Percentiles rank a stretch among this genome's conserved stretches.
Conservation (phyloP, 1,284 basidiomycete species). For the Rhodotorula sp. region DNA sequence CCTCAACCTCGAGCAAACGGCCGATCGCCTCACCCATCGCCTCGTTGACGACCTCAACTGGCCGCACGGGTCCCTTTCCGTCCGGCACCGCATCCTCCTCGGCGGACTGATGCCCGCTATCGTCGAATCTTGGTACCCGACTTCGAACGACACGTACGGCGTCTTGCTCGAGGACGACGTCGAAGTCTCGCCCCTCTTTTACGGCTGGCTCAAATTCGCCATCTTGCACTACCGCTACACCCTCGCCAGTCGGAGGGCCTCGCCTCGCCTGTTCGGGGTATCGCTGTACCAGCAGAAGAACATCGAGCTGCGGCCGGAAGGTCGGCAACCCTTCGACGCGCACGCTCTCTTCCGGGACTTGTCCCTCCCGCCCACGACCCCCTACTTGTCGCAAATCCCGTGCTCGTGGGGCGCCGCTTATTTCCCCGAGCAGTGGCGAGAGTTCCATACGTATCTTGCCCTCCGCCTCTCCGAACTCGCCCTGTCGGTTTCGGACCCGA, state of each 20-base stretch:
- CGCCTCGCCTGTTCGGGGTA: slow-evolving; percentile 64
- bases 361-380: slow-evolving; percentile 56
- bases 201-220: slow-evolving; percentile 74
- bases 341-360: slow-evolving; percentile 57
- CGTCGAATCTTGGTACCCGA: slow-evolving; percentile 80
- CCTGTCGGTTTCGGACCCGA: slow-evolving; percentile 53
- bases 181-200: slow-evolving; percentile 75
- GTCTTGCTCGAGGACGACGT: slow-evolving; percentile 77
- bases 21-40: slow-evolving; percentile 61
- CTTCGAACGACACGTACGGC: slow-evolving; percentile 67
- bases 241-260: slow-evolving; percentile 3
- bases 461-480: slow-evolving; percentile 58
- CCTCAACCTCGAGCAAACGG: slow-evolving; percentile 70
- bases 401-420: slow-evolving; percentile 88
- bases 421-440: slow-evolving; percentile 78
- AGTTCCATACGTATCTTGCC: slow-evolving; percentile 72
- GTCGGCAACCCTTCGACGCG: slow-evolving; percentile 66
- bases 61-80: slow-evolving; percentile 54
- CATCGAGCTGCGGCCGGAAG: slow-evolving; percentile 66
- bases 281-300: slow-evolving; percentile 79
- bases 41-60: slow-evolving; percentile 59
- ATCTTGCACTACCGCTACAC: slow-evolving; percentile 67
- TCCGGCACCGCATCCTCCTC: slow-evolving; percentile 68
- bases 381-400: slow-evolving; percentile 76
- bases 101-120: slow-evolving; percentile 74